Evolutionary conservation across 164 flowering plant species (phyloP), one percentile per base, ranked within the genome.

Genomic region (Chloranthus sessilifolius): DNA sequence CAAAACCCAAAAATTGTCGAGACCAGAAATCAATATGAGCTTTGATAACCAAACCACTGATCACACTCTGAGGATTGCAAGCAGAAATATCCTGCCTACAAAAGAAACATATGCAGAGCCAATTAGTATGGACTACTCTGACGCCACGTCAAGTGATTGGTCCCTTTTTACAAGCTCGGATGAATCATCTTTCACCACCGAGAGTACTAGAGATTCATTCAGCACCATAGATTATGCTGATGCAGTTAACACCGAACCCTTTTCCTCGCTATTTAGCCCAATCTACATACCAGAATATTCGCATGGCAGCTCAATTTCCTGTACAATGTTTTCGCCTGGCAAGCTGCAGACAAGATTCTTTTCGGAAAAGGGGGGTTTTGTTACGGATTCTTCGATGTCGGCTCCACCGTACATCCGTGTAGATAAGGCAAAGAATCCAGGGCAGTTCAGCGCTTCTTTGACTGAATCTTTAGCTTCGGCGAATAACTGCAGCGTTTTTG

Each of bases 121-220:
- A 11, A 19, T 21, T 2, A 52, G 64, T 52, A 46, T 34, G 40
- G 83, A 80, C 31, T 80, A 74, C 57, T 79, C 88, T 2, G 95
- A 82, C 66, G 76, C 83, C 6, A 69, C 83, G 40, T 79, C 85
- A 34, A 86, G 84, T 63, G 95, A 86, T 24, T 78, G 95, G 88
- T 83, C 95, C 45, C 65, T 81, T 41, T 86, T 86, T 25, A 86
- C 95, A 28, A 86, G 88, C 68, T 86, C 95, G 16, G 91, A 86
- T 31, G 91, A 86, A 39, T 81, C 91, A 37, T 86, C 91, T 24
- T 83, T 86, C 61, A 86, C 91, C n/a, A 81, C 91, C 1, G 95
- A 86, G 70, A 83, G 91, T 51, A 79, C 88, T 2, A 60, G 91
- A 60, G 88, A 83, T 59, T 86, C 95, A 25, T 81, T 83, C 59